Conservation (phyloP, 1,284 basidiomycete species). For the Sporisorium iseilematis-ciliati region DNA sequence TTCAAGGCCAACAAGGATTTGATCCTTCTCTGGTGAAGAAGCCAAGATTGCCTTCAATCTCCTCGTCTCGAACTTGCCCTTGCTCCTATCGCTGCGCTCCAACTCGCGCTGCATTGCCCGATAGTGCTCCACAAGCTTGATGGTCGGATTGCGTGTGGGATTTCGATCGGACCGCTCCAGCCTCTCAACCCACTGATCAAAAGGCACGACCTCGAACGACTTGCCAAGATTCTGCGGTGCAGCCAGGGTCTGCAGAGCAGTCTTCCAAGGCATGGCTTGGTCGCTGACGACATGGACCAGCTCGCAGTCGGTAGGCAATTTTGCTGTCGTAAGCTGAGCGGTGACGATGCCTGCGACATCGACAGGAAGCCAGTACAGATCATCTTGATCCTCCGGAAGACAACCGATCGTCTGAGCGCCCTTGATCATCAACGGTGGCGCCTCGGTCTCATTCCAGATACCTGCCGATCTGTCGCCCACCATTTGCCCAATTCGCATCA, state of each 20-base stretch:
- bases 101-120: constrained; percentile 66
- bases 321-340: constrained; percentile 72
- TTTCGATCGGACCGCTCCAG: constrained; percentile 72
- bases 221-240: constrained; percentile 75
- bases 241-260: constrained; percentile 76
- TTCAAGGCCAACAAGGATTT: constrained; percentile 10
- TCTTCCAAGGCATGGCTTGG: constrained; percentile 69
- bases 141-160: constrained; percentile 73
- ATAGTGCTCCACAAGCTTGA: constrained; percentile 73
- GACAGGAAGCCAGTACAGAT: constrained; percentile 75
- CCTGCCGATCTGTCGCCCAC: constrained; percentile 74
- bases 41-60: constrained; percentile 16
- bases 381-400: constrained; percentile 73
- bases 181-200: constrained; percentile 74
- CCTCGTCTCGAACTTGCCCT: constrained; percentile 25
- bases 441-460: constrained; percentile 77
- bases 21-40: constrained; percentile 7
- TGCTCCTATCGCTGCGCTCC: neutral
- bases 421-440: constrained; percentile 71
- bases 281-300: constrained; percentile 44
- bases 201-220: constrained; percentile 80
- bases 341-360: constrained; percentile 74
- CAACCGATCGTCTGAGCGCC: constrained; percentile 72
- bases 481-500: constrained; percentile 72
- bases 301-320: constrained; percentile 5